Conservation (phyloP, 2,329 filamentous ascomycete species). For the Acephala macrosclerotiorum region DNA sequence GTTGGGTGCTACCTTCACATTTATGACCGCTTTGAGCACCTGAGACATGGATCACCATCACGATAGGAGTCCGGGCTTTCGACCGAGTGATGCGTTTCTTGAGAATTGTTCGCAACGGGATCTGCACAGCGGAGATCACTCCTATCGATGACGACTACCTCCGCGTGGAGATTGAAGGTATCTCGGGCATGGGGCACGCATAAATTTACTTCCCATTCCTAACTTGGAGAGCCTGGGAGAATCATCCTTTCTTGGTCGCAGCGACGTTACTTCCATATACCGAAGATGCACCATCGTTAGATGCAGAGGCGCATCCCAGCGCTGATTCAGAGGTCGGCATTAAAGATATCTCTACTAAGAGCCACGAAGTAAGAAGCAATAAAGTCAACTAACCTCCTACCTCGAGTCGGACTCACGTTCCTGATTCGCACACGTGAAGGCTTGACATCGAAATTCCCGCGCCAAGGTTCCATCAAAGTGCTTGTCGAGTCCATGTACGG, state of each 20-base stretch:
- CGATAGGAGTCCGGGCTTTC: background rate
- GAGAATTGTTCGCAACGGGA: background rate
- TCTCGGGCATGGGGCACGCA: constrained; percentile 47
- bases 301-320: too few species aligned
- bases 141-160: background rate
- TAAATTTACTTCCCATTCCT: constrained; percentile 60
- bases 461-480: too few species aligned
- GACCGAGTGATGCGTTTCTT: background rate
- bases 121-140: background rate
- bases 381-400: too few species aligned
- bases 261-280: too few species aligned
- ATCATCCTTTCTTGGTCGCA: constrained; percentile 62
- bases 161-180: constrained; percentile 49
- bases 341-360: too few species aligned
- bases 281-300: too few species aligned
- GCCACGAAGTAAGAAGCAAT: too few species aligned
- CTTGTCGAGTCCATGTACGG: too few species aligned
- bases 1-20: background rate
- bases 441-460: too few species aligned
- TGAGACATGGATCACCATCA: background rate
- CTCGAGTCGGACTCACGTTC: too few species aligned
- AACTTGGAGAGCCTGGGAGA: constrained; percentile 56
- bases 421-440: too few species aligned
- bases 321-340: too few species aligned
- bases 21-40: background rate